Conservation (phyloP, 140 eudicot genomes). For the Bidens hawaiensis region DNA sequence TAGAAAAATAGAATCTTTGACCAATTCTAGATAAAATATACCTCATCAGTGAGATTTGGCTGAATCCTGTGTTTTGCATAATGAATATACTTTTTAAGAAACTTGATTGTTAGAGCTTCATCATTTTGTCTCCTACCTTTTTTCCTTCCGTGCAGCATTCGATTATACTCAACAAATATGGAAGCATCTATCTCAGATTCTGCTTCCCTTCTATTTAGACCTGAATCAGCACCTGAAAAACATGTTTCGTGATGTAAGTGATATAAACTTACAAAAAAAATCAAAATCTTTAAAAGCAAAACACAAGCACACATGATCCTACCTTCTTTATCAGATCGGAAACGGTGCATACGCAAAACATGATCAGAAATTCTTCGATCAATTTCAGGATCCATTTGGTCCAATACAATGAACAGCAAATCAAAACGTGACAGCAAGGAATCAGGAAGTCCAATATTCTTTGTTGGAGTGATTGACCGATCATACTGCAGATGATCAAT, state of each 20-base stretch:
- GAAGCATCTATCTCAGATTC: slow-evolving; percentile 66
- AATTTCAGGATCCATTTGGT: slow-evolving; percentile 95
- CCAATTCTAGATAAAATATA: slow-evolving; percentile 14
- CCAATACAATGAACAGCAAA: slow-evolving; percentile 90
- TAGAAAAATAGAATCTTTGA: neutral
- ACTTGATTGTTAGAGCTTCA: slow-evolving; percentile 81
- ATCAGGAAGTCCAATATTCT: slow-evolving; percentile 97
- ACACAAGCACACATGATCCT: neutral
- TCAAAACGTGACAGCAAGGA: slow-evolving; percentile 96
- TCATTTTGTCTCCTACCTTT: slow-evolving; percentile 46
- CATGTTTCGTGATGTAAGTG: slow-evolving; percentile 13
- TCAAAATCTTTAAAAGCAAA: neutral
- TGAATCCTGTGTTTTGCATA: slow-evolving; percentile 91
- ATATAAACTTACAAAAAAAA: neutral
- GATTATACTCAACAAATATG: slow-evolving; percentile 74
- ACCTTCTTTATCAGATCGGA: slow-evolving; percentile 82
- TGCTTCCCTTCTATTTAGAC: slow-evolving; percentile 57
- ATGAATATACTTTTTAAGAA: slow-evolving; percentile 90
- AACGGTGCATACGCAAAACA: slow-evolving; percentile 97
- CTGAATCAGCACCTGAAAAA: slow-evolving; percentile 48
- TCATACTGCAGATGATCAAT: slow-evolving; percentile 62
- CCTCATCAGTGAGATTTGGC: slow-evolving; percentile 98
- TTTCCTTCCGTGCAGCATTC: slow-evolving; percentile 81
- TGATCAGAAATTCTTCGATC: slow-evolving; percentile 92
- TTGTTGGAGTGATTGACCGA: slow-evolving; percentile 93